phyloP scores from a whole-genome alignment of 2,329 filamentous ascomycete genomes.

The Pezicula radicicola region DNA sequence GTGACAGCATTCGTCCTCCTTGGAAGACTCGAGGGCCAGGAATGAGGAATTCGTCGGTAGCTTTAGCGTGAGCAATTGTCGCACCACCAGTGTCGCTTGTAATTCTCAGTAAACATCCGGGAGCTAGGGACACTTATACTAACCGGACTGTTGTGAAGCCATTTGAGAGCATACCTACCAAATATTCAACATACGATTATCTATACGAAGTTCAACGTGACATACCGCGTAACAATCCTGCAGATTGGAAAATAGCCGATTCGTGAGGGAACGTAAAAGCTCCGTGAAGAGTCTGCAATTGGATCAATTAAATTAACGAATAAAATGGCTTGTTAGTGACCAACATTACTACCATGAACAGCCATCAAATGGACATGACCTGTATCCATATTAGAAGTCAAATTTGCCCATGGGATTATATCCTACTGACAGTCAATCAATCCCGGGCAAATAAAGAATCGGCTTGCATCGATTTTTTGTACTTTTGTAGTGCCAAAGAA shows the following conservation, averaged over 20 bases:
- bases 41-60: too few relatives aligned
- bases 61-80: too few relatives aligned
- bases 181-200: too few relatives aligned
- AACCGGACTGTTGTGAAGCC: too few relatives aligned
- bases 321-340: too few relatives aligned
- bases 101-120: too few relatives aligned
- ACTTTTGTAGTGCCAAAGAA: neutral
- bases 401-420: neutral
- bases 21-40: too few relatives aligned
- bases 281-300: neutral
- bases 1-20: too few relatives aligned
- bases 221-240: neutral
- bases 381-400: neutral
- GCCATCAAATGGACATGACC: neutral
- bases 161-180: neutral
- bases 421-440: neutral
- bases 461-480: neutral
- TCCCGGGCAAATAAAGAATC: neutral
- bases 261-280: neutral
- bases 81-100: too few relatives aligned
- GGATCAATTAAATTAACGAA: too few relatives aligned
- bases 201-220: too few relatives aligned
- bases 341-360: neutral
- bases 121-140: too few relatives aligned
- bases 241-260: neutral